Percentiles rank a stretch among this genome's conserved stretches.
phyloP scores from a whole-genome alignment of 2,329 filamentous ascomycete species.

The Stagonosporopsis vannaccii region DNA sequence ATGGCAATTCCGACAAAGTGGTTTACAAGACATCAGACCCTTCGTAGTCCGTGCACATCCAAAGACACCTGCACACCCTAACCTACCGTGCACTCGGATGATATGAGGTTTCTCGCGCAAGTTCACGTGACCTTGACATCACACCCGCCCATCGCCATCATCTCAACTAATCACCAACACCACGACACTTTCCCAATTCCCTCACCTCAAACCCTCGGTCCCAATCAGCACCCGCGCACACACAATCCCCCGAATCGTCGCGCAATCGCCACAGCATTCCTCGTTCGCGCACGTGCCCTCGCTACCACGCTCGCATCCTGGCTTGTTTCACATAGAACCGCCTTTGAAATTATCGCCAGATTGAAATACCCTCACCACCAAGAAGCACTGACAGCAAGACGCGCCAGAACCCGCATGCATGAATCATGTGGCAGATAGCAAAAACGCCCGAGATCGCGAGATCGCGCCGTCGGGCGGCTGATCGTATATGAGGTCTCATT shows the following conservation, averaged over 20 bases:
- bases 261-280: constrained; percentile 9
- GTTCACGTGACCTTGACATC: neutral
- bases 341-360: constrained; percentile 1
- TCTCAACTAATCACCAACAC: neutral
- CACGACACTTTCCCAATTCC: neutral
- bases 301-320: constrained; percentile 12
- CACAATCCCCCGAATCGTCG: neutral
- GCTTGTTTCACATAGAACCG: constrained; percentile 18
- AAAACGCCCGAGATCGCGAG: constrained; percentile 13
- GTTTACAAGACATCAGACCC: neutral
- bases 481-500: constrained; percentile 14
- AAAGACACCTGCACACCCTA: neutral
- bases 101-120: neutral
- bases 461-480: constrained; percentile 9
- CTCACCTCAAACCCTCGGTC: constrained; percentile 10
- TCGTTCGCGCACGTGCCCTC: constrained; percentile 11
- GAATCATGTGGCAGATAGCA: neutral
- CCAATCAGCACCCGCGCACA: neutral
- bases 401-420: constrained; percentile 5
- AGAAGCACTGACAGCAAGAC: neutral
- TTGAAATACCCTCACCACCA: neutral
- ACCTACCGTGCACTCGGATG: neutral
- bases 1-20: neutral
- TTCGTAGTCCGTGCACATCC: neutral
- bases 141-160: neutral